Conservation (phyloP, 495 filamentous ascomycete genomes). For the Copromyces sp. region DNA sequence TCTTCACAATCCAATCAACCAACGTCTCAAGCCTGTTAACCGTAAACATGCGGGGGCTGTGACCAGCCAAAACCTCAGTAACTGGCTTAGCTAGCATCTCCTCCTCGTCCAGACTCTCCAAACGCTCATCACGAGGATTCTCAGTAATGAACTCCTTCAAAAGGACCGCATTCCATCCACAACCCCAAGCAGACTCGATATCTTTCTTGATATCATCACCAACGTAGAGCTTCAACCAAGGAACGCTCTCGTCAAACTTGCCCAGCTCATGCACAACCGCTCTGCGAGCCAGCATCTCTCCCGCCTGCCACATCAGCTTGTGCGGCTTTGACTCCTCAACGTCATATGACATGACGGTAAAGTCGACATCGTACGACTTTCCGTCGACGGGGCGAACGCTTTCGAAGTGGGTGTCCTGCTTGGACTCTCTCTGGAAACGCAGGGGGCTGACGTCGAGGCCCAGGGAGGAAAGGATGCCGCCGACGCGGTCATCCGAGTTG, state of each 20-base stretch:
- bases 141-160: slow-evolving; percentile 21
- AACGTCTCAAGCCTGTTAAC: background rate
- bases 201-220: slow-evolving; percentile 61
- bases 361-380: slow-evolving; percentile 43
- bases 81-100: background rate
- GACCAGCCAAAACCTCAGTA: background rate
- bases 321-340: slow-evolving; percentile 61
- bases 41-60: background rate
- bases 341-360: slow-evolving; percentile 65
- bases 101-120: background rate
- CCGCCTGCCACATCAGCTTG: slow-evolving; percentile 51
- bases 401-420: background rate
- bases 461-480: slow-evolving; percentile 48
- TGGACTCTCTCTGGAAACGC: slow-evolving; percentile 4
- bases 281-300: slow-evolving; percentile 32
- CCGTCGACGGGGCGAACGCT: background rate
- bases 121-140: background rate
- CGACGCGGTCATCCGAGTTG: slow-evolving; percentile 68
- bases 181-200: slow-evolving; percentile 44
- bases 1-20: background rate
- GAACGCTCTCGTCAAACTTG: background rate
- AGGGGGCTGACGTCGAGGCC: slow-evolving; percentile 44
- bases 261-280: background rate
- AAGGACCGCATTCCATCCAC: slow-evolving; percentile 54
- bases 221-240: slow-evolving; percentile 49